phyloP scores from a whole-genome alignment of 179 eudicot genomes.

The Silene coronaria region DNA sequence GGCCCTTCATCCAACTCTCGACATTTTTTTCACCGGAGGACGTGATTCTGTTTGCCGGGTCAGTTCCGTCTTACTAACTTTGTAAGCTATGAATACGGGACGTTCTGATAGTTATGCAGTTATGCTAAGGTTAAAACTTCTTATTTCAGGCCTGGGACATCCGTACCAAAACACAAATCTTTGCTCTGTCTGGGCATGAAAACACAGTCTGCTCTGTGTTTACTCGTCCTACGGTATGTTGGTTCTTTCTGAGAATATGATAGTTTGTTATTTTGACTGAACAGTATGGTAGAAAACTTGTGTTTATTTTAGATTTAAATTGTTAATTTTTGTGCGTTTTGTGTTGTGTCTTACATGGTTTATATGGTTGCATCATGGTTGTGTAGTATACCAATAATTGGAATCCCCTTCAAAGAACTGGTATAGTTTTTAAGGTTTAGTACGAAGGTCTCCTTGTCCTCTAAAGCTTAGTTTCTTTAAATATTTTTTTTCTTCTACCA shows the following conservation, averaged over 20 bases:
- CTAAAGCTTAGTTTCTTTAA: too few relatives aligned
- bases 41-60: slow-evolving; percentile 99
- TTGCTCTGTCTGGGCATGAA: slow-evolving; percentile 84
- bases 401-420: too few relatives aligned
- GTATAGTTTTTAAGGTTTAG: too few relatives aligned
- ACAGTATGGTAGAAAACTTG: background rate
- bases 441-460: too few relatives aligned
- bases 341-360: background rate
- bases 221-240: slow-evolving; percentile 74
- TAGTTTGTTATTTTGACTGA: slow-evolving; percentile 1
- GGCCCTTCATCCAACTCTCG: slow-evolving; percentile 93
- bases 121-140: background rate
- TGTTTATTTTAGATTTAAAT: background rate
- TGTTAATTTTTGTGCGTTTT: background rate
- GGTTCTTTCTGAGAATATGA: background rate
- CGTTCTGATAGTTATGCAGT: background rate
- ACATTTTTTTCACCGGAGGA: slow-evolving; percentile 87
- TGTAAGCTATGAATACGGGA: background rate
- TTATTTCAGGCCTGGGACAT: slow-evolving; percentile 88
- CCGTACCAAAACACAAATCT: slow-evolving; percentile 83
- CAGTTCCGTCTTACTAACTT: slow-evolving; percentile 11
- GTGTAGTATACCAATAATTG: too few relatives aligned
- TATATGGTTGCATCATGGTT: too few relatives aligned
- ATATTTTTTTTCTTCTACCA: too few relatives aligned
- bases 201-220: slow-evolving; percentile 96